Conservation (phyloP, 1,139 yeast species). For the Sugiyamaella grinbergsii region DNA sequence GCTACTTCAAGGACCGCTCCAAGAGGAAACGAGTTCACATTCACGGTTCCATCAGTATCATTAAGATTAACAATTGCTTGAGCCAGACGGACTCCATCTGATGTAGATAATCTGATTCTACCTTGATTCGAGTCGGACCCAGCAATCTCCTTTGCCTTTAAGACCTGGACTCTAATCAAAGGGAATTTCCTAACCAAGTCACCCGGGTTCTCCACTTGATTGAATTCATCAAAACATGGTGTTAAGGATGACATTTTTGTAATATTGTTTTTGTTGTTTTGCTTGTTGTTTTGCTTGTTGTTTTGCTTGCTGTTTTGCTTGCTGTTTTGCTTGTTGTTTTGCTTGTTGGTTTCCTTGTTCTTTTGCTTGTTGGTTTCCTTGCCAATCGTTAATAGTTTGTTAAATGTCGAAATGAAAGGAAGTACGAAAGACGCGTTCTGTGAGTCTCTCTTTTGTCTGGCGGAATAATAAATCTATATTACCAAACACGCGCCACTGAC, state of each 20-base stretch:
- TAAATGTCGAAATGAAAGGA: no score
- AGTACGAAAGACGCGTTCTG: no score
- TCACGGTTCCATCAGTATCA: constrained; percentile 6
- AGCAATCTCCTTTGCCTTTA: constrained; percentile 18
- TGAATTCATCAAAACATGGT: constrained; percentile 7
- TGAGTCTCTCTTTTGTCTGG: no score
- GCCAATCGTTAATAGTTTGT: no score
- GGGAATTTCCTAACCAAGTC: constrained; percentile 14
- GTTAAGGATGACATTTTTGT: constrained; percentile 5
- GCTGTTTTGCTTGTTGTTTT: no score
- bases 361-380: no score
- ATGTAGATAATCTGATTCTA: constrained; percentile 25
- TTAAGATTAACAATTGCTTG: constrained; percentile 23
- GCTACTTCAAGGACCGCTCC: constrained; percentile 23
- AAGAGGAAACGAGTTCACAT: constrained; percentile 10
- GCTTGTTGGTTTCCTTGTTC: no score
- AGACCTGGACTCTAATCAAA: constrained; percentile 11
- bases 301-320: no score
- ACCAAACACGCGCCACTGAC: no score
- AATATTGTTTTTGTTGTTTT: neutral
- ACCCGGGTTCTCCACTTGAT: neutral
- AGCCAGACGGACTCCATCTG: constrained; percentile 28
- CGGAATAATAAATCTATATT: no score
- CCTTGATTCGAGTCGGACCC: constrained; percentile 12
- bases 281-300: neutral